phyloP scores from a whole-genome alignment of 345 rosid genomes.

The Anacardium occidentale region DNA sequence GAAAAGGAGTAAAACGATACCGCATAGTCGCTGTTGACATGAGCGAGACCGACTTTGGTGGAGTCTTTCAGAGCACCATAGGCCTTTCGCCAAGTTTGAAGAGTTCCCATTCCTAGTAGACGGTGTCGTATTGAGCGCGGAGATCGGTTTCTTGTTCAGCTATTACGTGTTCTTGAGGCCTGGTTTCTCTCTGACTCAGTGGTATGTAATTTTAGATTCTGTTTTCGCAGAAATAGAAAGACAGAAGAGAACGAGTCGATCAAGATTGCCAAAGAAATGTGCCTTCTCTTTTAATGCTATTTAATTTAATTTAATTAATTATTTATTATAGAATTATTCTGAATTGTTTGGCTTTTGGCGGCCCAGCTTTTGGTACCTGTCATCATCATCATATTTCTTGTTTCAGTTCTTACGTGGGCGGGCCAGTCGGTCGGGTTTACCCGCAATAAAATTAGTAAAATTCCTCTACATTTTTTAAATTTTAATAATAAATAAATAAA shows the following conservation, averaged over 20 bases:
- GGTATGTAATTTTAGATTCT: neutral
- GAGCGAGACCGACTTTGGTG: slow-evolving; percentile 99
- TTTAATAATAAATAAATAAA: too few species aligned
- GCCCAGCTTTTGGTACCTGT: slow-evolving; percentile 10
- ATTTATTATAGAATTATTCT: neutral
- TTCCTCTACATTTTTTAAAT: too few species aligned
- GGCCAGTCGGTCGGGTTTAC: too few species aligned
- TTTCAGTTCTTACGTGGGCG: neutral
- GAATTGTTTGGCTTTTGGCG: slow-evolving; percentile 12
- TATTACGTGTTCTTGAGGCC: slow-evolving; percentile 34
- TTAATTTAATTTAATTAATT: too few species aligned
- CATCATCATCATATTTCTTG: neutral
- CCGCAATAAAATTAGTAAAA: too few species aligned
- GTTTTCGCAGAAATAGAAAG: neutral
- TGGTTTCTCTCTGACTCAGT: slow-evolving; percentile 7
- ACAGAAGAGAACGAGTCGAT: neutral
- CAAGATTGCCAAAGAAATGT: neutral
- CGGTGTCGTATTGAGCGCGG: slow-evolving; percentile 27
- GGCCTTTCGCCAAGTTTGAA: slow-evolving; percentile 93
- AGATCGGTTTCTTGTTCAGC: neutral
- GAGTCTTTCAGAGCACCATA: slow-evolving; percentile 93
- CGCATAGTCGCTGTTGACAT: slow-evolving; percentile 96
- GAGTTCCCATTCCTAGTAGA: slow-evolving; percentile 68
- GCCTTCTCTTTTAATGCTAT: too few species aligned
- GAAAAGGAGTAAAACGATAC: slow-evolving; percentile 31